phyloP scores from a whole-genome alignment of 306 rosid species.

The Purshia tridentata region DNA sequence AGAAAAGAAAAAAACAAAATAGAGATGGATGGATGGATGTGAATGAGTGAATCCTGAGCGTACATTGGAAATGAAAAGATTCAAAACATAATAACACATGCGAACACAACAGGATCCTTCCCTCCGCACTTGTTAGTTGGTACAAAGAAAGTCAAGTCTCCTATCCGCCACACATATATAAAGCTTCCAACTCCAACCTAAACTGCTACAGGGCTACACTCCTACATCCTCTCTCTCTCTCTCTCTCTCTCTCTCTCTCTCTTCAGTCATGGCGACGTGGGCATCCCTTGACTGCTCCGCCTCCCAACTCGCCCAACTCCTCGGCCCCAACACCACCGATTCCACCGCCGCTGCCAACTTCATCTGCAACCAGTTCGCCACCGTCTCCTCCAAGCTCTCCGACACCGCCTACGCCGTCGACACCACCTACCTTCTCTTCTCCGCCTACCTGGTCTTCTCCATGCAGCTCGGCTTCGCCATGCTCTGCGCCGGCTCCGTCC shows the following conservation, averaged over 20 bases:
- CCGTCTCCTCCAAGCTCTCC: constrained; percentile 29
- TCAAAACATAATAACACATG: too few species aligned
- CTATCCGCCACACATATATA: too few species aligned
- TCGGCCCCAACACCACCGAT: constrained; percentile 65
- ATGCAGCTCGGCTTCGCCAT: constrained; percentile 98
- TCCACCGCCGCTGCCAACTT: constrained; percentile 51
- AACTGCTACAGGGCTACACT: neutral
- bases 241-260: neutral
- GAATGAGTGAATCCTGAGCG: too few species aligned
- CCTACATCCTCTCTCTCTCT: neutral
- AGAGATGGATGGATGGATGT: too few species aligned
- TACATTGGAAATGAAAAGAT: too few species aligned
- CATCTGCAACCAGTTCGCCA: constrained; percentile 53
- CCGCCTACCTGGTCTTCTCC: constrained; percentile 94
- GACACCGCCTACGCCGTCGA: constrained; percentile 64
- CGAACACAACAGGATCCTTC: too few species aligned
- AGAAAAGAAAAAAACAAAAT: too few species aligned
- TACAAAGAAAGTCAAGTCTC: too few species aligned
- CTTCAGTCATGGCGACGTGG: constrained; percentile 30
- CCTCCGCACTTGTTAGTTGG: too few species aligned
- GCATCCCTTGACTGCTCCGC: constrained; percentile 33
- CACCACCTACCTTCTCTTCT: constrained; percentile 80
- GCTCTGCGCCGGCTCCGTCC: constrained; percentile 99
- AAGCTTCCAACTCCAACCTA: too few species aligned
- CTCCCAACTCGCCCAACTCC: constrained; percentile 34